A percentile compares a stretch with the other conserved stretches of the same genome.
Evolutionary conservation across 495 filamentous ascomycete genomes (phyloP).

Genomic region (Bathelium albidoporum): DNA sequence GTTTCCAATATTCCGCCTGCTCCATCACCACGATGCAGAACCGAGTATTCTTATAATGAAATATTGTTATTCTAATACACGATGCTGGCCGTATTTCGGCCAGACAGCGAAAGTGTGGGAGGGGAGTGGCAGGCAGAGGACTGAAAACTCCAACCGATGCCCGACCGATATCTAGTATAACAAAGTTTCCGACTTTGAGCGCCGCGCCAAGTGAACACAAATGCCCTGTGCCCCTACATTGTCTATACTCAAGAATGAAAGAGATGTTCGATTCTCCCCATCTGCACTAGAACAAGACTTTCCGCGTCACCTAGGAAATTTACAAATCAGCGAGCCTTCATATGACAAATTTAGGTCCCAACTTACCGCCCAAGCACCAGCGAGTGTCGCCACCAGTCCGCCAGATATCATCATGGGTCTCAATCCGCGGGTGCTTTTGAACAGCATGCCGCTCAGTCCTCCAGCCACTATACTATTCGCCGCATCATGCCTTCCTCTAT

Average conservation of each 20-base stretch:
- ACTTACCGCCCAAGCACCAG: conserved; percentile 75
- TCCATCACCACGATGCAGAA: too few species aligned
- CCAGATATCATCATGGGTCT: conserved; percentile 90
- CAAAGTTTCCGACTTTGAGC: neutral
- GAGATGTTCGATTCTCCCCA: neutral
- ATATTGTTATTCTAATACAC: neutral
- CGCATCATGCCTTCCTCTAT: conserved; percentile 81
- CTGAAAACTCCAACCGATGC: conserved; percentile 2
- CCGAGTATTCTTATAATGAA: neutral
- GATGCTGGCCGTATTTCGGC: neutral
- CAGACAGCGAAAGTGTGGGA: neutral
- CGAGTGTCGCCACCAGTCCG: conserved; percentile 71
- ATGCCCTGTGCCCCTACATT: neutral
- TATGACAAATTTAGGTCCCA: neutral
- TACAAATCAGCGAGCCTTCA: neutral
- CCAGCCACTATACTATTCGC: conserved; percentile 81
- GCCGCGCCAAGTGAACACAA: neutral
- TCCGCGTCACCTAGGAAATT: neutral
- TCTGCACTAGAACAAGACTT: neutral
- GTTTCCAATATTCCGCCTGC: too few species aligned
- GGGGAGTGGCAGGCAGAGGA: neutral
- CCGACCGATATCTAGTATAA: neutral
- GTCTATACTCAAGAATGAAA: neutral
- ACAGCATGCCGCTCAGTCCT: conserved; percentile 78
- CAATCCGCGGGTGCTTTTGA: conserved; percentile 86